Percentiles rank a stretch among this genome's conserved stretches.
phyloP scores from a whole-genome alignment of 2,329 filamentous ascomycete genomes.

The Clonostachys rosea region DNA sequence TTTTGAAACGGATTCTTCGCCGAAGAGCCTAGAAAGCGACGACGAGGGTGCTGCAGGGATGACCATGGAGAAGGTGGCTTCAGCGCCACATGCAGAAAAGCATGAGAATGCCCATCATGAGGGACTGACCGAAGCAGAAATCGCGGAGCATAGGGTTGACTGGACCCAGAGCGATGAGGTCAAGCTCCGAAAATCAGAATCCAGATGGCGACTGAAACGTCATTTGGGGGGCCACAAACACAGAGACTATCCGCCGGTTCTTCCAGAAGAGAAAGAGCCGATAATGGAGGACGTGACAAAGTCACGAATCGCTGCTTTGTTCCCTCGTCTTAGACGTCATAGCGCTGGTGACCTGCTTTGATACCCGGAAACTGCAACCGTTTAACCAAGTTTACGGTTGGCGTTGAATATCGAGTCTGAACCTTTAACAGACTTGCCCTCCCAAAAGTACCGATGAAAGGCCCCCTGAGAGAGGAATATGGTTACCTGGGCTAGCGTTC shows the following conservation, averaged over 20 bases:
- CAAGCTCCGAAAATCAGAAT: conserved; percentile 37
- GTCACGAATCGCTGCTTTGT: not conserved
- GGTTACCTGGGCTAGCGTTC: conserved; percentile 1
- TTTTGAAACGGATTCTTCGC: conserved; percentile 1
- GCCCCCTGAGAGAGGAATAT: too few species aligned
- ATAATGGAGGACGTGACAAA: not conserved
- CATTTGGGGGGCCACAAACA: conserved; percentile 20
- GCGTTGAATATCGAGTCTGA: too few species aligned
- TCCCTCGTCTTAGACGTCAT: not conserved
- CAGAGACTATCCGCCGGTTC: conserved; percentile 33
- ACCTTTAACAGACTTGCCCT: not conserved
- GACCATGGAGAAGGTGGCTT: not conserved
- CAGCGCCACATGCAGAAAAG: not conserved
- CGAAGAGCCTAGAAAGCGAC: not conserved
- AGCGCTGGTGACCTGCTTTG: not conserved
- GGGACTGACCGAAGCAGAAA: conserved; percentile 4
- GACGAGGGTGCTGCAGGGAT: not conserved
- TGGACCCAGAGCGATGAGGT: conserved; percentile 55
- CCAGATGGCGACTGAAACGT: conserved; percentile 42
- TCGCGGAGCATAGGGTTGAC: conserved; percentile 37
- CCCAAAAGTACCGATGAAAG: too few species aligned
- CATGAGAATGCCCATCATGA: not conserved
- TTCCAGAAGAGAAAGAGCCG: not conserved
- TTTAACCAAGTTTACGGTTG: too few species aligned
- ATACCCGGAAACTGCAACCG: too few species aligned